A percentile compares a stretch with the other conserved stretches of the same genome.
Conservation (phyloP, 495 filamentous ascomycete species). For the Bombardia bombarda region DNA sequence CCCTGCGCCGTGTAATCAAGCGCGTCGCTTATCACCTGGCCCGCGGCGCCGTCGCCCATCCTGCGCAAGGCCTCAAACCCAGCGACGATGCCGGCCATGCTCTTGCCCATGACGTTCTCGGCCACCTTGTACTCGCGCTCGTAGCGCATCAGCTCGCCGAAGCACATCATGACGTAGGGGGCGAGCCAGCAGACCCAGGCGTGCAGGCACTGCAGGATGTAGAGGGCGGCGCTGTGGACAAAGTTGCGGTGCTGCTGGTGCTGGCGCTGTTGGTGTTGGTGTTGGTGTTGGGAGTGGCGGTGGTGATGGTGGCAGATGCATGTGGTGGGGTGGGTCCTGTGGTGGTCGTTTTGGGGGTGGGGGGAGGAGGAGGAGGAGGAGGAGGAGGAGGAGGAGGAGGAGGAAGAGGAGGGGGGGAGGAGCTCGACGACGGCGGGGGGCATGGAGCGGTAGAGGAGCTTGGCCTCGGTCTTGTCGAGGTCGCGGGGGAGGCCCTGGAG, state of each 20-base stretch:
- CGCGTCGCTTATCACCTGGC: not conserved
- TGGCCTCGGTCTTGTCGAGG: constrained; percentile 39
- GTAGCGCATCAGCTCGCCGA: constrained; percentile 3
- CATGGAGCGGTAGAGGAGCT: constrained; percentile 38
- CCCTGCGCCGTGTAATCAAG: constrained; percentile 7
- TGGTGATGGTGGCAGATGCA: no score
- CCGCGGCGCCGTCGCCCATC: constrained; percentile 2
- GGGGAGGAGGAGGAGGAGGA: not conserved
- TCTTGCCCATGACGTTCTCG: constrained; percentile 1
- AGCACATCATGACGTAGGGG: constrained; percentile 1
- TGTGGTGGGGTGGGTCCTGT: no score
- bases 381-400: not conserved
- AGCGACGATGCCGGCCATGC: not conserved
- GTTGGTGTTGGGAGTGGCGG: not conserved
- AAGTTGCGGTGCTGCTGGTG: not conserved
- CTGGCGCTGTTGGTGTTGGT: not conserved
- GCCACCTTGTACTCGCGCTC: constrained; percentile 10
- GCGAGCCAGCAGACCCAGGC: constrained; percentile 1
- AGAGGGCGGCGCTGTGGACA: constrained; percentile 9
- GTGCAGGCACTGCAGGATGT: constrained; percentile 4
- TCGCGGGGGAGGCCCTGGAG: constrained; percentile 56
- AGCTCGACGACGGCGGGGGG: constrained; percentile 19
- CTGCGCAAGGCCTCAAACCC: not conserved
- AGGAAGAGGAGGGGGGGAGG: not conserved
- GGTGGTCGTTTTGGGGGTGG: no score